These are phyloP conservation scores for Gamarada debralockiae DNA, from an alignment of 495 filamentous ascomycete genomes.

Conservation along the genomic window DNA sequence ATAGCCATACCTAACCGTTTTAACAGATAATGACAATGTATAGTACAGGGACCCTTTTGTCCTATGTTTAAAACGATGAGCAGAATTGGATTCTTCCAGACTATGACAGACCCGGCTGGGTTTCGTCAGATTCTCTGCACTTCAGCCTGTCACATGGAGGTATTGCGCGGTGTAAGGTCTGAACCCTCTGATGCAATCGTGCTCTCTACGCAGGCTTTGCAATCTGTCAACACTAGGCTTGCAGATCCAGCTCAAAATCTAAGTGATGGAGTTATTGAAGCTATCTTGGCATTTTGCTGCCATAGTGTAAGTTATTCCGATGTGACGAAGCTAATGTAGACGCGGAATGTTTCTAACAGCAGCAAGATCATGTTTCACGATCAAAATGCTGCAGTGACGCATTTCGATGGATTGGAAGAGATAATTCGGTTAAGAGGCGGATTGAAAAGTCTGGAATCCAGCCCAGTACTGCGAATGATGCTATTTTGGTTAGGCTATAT, in stretches of 20 bases:
- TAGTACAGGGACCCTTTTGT: constrained; percentile 10
- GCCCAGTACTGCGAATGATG: constrained; percentile 2
- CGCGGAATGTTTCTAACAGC: background rate
- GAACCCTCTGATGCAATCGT: constrained; percentile 6
- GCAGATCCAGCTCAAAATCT: constrained; percentile 1
- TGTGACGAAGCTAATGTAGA: background rate
- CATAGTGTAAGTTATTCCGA: constrained; percentile 4
- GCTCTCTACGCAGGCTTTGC: constrained; percentile 6
- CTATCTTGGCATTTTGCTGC: constrained; percentile 9
- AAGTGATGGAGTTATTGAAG: constrained; percentile 8
- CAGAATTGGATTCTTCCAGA: constrained; percentile 11
- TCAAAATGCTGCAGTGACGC: background rate
- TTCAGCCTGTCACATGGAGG: constrained; percentile 6
- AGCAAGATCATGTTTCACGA: constrained; percentile 13
- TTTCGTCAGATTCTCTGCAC: constrained; percentile 14
- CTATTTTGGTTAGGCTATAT: constrained; percentile 10
- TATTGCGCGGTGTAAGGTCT: background rate
- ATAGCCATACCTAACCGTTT: background rate
- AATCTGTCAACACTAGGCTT: constrained; percentile 8
- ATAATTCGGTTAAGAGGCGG: constrained; percentile 10
- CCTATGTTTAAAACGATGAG: constrained; percentile 13
- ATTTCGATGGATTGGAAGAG: constrained; percentile 8
- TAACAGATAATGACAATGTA: background rate
- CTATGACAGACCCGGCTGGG: constrained; percentile 1
- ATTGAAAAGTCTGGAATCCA: background rate